A percentile compares a stretch with the other conserved stretches of the same genome.
phyloP scores from a whole-genome alignment of 345 rosid species.

The Psidium friedrichsthalianum region DNA sequence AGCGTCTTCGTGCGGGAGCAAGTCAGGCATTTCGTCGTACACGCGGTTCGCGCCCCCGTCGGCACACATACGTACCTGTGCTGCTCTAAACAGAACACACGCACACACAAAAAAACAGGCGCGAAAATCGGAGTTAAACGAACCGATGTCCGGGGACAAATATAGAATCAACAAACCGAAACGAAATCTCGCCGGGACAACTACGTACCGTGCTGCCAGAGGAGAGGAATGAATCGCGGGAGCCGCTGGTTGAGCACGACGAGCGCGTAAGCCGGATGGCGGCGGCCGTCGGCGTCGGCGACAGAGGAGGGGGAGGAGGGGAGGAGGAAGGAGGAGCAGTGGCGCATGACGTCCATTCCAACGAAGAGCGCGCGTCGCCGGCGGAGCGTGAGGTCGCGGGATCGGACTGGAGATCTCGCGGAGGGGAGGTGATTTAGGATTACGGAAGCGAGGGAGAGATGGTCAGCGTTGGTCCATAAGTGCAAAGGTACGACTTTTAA shows the following conservation, averaged over 20 bases:
- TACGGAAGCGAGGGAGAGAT: not conserved
- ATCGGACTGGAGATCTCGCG: not conserved
- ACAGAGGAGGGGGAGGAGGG: conserved; percentile 1
- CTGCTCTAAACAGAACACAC: conserved; percentile 40
- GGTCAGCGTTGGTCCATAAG: not conserved
- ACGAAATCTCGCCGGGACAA: not conserved
- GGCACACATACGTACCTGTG: conserved; percentile 71
- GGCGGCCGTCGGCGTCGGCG: conserved; percentile 9
- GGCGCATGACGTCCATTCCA: conserved; percentile 53
- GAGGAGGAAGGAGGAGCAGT: conserved; percentile 69
- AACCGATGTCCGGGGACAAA: not conserved
- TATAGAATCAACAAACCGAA: not conserved
- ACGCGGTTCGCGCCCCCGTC: conserved; percentile 99
- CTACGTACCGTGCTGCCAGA: conserved; percentile 69
- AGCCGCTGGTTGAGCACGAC: conserved; percentile 67
- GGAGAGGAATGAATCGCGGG: conserved; percentile 67
- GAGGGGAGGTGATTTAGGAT: not conserved
- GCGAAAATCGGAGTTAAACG: not conserved
- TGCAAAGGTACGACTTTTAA: not conserved
- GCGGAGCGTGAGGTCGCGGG: not conserved
- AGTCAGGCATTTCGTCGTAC: conserved; percentile 73
- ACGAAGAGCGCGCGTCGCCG: not conserved
- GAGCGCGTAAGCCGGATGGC: conserved; percentile 40
- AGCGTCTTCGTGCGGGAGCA: conserved; percentile 54
- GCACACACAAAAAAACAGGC: not conserved